Percentiles rank a stretch among this genome's conserved stretches.
These are phyloP conservation scores for Leptomonas seymouri DNA, from an alignment of 208 protist species.

Conservation along the genomic window DNA sequence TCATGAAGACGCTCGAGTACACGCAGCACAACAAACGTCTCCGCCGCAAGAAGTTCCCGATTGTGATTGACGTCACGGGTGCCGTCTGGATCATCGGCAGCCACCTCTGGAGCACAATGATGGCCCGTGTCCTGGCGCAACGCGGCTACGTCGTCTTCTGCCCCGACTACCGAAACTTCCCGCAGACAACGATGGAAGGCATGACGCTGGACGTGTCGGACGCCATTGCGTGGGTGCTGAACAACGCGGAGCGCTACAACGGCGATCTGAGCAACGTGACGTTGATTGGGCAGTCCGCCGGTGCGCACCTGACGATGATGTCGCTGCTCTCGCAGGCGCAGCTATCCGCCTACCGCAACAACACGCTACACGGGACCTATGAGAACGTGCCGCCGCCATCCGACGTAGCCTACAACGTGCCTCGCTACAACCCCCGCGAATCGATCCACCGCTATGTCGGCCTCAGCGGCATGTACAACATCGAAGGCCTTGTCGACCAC, in stretches of 20 bases:
- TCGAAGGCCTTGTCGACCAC: slow-evolving; percentile 62
- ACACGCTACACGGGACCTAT: slow-evolving; percentile 36
- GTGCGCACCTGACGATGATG: slow-evolving; percentile 89
- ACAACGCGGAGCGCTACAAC: slow-evolving; percentile 87
- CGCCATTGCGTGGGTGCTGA: slow-evolving; percentile 84
- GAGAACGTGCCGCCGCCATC: slow-evolving; percentile 34
- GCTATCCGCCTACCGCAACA: slow-evolving; percentile 51
- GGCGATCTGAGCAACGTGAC: slow-evolving; percentile 83
- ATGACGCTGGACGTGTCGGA: slow-evolving; percentile 91
- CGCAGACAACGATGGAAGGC: slow-evolving; percentile 88
- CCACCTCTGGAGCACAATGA: slow-evolving; percentile 78
- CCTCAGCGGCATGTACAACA: slow-evolving; percentile 87
- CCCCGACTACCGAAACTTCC: slow-evolving; percentile 94
- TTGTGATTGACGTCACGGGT: slow-evolving; percentile 76
- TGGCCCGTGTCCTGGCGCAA: slow-evolving; percentile 74
- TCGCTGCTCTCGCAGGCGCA: slow-evolving; percentile 86
- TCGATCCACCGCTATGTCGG: slow-evolving; percentile 84
- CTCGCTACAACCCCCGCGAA: slow-evolving; percentile 81
- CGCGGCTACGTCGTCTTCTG: slow-evolving; percentile 90
- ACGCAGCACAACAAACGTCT: slow-evolving; percentile 38
- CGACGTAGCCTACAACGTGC: slow-evolving; percentile 76
- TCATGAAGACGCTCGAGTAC: slow-evolving; percentile 65
- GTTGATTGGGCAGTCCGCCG: slow-evolving; percentile 79
- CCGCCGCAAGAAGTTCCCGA: slow-evolving; percentile 72
- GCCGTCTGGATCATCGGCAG: slow-evolving; percentile 89